Percentiles rank a stretch among this genome's conserved stretches.
These are phyloP conservation scores for Malassezia japonica DNA, from an alignment of 1,284 basidiomycete species.

Conservation along the genomic window DNA sequence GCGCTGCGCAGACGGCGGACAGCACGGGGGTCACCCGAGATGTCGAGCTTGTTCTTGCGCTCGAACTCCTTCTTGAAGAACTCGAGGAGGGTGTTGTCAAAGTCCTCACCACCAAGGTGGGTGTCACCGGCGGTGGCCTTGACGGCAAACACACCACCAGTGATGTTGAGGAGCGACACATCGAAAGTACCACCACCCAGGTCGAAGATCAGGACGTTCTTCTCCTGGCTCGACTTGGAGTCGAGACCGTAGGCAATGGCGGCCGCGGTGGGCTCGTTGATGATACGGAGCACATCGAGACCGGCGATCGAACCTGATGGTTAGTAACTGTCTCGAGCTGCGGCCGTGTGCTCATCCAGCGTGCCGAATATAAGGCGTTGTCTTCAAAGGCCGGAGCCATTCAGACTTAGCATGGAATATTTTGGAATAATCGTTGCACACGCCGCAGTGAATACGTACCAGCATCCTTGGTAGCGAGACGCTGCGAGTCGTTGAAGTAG, in stretches of 20 bases:
- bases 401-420: constrained; percentile 49
- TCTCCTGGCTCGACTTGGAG: constrained; percentile 54
- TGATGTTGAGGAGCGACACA: constrained; percentile 59
- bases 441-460: constrained; percentile 30
- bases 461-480: constrained; percentile 56
- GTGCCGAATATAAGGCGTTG: constrained; percentile 13
- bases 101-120: constrained; percentile 75
- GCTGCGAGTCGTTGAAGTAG: constrained; percentile 64
- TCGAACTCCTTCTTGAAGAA: constrained; percentile 67
- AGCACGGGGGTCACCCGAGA: constrained; percentile 89
- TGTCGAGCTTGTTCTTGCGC: constrained; percentile 68
- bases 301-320: constrained; percentile 56
- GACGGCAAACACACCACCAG: constrained; percentile 59
- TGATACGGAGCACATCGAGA: constrained; percentile 61
- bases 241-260: constrained; percentile 56
- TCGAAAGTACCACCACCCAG: constrained; percentile 80
- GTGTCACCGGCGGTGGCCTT: constrained; percentile 58
- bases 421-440: constrained; percentile 41
- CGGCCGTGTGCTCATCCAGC: constrained; percentile 11
- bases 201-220: constrained; percentile 99
- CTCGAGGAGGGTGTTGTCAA: constrained; percentile 92
- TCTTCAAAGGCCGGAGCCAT: constrained; percentile 2
- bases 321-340: constrained; percentile 10
- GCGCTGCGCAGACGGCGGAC: constrained; percentile 87
- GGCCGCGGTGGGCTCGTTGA: constrained; percentile 57